Conservation (phyloP, 371 early-diverging fungal genomes). For the Circinella umbellata region DNA sequence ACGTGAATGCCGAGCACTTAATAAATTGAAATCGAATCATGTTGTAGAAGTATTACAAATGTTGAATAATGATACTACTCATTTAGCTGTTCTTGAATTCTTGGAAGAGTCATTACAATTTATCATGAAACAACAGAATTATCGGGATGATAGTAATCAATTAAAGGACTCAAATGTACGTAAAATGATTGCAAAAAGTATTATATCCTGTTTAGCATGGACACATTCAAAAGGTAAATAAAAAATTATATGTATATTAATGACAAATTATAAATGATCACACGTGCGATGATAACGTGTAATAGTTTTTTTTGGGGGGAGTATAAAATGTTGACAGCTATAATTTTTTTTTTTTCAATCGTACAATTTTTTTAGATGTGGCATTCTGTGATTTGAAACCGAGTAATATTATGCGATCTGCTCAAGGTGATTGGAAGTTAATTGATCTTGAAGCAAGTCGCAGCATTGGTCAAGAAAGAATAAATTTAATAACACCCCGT, state of each 20-base stretch:
- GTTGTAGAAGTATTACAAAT: constrained; percentile 49
- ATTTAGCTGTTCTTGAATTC: constrained; percentile 44
- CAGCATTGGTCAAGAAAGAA: constrained; percentile 41
- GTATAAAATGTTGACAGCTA: background rate
- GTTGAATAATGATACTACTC: constrained; percentile 23
- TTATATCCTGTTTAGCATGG: constrained; percentile 36
- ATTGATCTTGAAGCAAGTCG: constrained; percentile 56
- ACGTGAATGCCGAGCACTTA: constrained; percentile 47
- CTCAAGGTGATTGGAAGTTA: constrained; percentile 36
- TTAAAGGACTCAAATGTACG: background rate
- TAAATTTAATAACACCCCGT: constrained; percentile 33
- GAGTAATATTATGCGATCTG: constrained; percentile 42
- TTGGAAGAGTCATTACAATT: constrained; percentile 39
- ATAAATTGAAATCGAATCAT: constrained; percentile 40
- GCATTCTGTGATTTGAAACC: constrained; percentile 42
- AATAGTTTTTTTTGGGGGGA: too few species aligned
- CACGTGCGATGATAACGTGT: too few species aligned
- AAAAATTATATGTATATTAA: background rate
- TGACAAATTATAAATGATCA: background rate
- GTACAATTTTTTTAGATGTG: constrained; percentile 17
- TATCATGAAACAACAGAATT: background rate
- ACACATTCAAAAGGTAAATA: constrained; percentile 27
- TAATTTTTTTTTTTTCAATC: background rate
- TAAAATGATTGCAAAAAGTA: constrained; percentile 5
- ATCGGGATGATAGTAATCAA: background rate